These are phyloP conservation scores for Leccinum variicolor DNA, from an alignment of 768 basidiomycete genomes.

Conservation along the genomic window DNA sequence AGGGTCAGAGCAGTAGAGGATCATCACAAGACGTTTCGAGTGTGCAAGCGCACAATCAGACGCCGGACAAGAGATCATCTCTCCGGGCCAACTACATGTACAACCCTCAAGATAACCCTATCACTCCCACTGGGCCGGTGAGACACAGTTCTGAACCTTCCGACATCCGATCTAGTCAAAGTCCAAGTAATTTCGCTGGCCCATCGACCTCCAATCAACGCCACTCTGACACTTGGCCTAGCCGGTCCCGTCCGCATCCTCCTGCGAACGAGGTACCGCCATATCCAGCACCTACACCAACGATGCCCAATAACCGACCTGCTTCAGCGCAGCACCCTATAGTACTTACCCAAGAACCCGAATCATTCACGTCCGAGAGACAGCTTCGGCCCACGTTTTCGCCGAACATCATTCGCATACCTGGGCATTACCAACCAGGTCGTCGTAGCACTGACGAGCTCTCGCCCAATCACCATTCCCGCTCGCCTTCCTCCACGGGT, in stretches of 20 bases:
- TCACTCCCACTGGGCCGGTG: conserved; percentile 10
- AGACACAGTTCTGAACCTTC: conserved; percentile 27
- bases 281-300: conserved; percentile 28
- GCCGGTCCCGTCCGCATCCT: conserved; percentile 24
- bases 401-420: conserved; percentile 64
- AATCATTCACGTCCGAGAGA: conserved; percentile 47
- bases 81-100: conserved; percentile 19
- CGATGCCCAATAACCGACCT: conserved; percentile 10
- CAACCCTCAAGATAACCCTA: conserved; percentile 12
- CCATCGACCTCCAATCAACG: conserved; percentile 19
- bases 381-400: conserved; percentile 69
- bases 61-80: conserved; percentile 20
- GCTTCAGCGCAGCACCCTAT: conserved; percentile 9
- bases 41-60: conserved; percentile 18
- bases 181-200: conserved; percentile 6
- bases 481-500: conserved; percentile 21
- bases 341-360: conserved; percentile 27
- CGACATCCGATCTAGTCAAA: conserved; percentile 10
- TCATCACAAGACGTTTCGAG: conserved; percentile 10
- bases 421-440: conserved; percentile 48
- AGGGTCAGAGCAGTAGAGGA: conserved; percentile 16
- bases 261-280: conserved; percentile 21
- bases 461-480: conserved; percentile 16
- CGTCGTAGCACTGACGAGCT: conserved; percentile 28
- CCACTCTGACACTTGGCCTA: conserved; percentile 15